These are phyloP conservation scores for Xylaria sp. DNA, from an alignment of 2,329 filamentous ascomycete species.

Conservation along the genomic window DNA sequence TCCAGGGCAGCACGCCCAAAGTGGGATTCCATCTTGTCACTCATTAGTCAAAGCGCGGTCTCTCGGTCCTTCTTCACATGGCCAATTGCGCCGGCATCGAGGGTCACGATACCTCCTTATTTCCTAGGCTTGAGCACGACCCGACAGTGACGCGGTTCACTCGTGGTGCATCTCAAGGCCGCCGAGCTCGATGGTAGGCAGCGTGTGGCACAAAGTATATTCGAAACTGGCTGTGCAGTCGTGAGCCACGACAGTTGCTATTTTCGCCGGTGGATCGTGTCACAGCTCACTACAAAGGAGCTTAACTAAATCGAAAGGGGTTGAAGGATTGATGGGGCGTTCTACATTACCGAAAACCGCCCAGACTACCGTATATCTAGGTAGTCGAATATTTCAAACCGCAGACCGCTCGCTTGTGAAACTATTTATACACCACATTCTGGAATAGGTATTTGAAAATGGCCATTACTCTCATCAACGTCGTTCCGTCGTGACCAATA, in stretches of 20 bases:
- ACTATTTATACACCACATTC: constrained; percentile 23
- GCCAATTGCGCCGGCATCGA: constrained; percentile 32
- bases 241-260: constrained; percentile 17
- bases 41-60: constrained; percentile 30
- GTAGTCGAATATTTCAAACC: neutral
- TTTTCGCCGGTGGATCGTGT: constrained; percentile 27
- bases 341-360: constrained; percentile 2
- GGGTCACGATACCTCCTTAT: constrained; percentile 31
- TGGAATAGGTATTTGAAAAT: constrained; percentile 21
- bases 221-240: constrained; percentile 6
- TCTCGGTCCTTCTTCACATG: constrained; percentile 38
- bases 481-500: constrained; percentile 15
- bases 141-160: neutral
- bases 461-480: constrained; percentile 18
- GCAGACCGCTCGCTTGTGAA: constrained; percentile 14
- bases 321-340: constrained; percentile 28
- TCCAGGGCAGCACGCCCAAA: constrained; percentile 28
- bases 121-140: constrained; percentile 12
- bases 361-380: neutral
- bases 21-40: constrained; percentile 30
- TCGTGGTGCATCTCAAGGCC: neutral
- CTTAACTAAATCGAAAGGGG: constrained; percentile 27
- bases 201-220: constrained; percentile 10
- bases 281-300: constrained; percentile 25
- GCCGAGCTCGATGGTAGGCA: neutral